Evolutionary conservation across 306 rosid genomes (phyloP), one percentile per base, ranked within the genome.

Genomic region (Boehmeria nivea): DNA sequence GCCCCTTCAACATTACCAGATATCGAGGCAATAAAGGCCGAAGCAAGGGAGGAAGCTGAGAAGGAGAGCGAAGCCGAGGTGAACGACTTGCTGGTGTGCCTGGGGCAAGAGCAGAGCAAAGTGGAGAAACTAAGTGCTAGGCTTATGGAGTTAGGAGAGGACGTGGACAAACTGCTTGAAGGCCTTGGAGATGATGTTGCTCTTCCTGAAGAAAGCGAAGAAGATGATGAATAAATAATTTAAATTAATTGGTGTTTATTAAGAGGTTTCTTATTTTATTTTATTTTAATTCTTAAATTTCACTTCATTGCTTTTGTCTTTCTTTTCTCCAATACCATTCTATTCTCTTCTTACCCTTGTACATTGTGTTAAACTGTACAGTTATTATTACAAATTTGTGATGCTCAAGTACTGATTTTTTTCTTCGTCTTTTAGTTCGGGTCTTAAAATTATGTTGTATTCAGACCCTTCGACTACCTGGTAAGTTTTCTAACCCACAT

Each of bases 21-120:
- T 54, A 25, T 91, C 15, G 93, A 82, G 71, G 89, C 81, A 33
- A 87, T 87, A 24, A 84, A 69, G 72, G 85, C 89, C n/a, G 83
- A 85, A 75, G 99, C 99, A n/a, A 84, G 93, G 74, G 96, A 87
- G 72, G 95, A 83, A 81, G 95, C 93, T 12, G 93, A 73, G 77
- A 84, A 87, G 79, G 99, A 91, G 67, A 87, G 87, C 26, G 99
- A 91, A 64, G 94, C 75, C 33, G 99, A 91, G 47, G 76, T 87
- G 70, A 87, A 79, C 69, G 99, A 91, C 72, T 66, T 91, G 64
- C 93, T 87, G 6, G 96, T 91, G 42, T 91, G 96, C 87, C 88
- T 91, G 0, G 99, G 96, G 17, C 99, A 91, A 81, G 99, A 91
- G 74, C 99, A 91, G 68, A 85, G 87, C 78, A 91, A 47, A 80